Evolutionary conservation across 352 stramenopile genomes (phyloP), one percentile per base, ranked within the genome.

Genomic region (Phytopythium montanum): DNA sequence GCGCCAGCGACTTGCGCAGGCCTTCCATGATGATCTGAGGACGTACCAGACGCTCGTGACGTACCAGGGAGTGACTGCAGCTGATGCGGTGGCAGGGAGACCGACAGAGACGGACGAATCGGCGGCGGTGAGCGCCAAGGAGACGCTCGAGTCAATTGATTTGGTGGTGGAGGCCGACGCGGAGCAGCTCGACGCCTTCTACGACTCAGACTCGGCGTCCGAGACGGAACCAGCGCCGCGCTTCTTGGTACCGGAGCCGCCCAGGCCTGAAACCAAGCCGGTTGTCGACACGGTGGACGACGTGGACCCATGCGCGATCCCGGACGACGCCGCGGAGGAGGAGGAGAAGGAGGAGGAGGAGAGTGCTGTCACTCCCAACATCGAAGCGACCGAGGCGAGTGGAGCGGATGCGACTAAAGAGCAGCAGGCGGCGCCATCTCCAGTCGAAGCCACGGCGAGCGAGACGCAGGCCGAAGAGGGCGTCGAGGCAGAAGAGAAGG

Each of bases 41-140:
- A 90, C 81, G 34, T 95, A 95, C 61, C 83, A 92, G 65, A 87
- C 82, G 55, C 62, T 93, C 14, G 68, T 88, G 48, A 71, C 68
- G 33, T 76, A 87, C 60, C 78, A 91, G 39, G 73, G 75, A 49
- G 64, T 69, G 2, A 64, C 61, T 12, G 62, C 55, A 16, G 45
- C 60, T 2, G 72, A 28, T 12, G 18, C 61, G 25, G 52, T 45
- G 7, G 38, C 53, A 34, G 53, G 34, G 38, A 54, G 56, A 48
- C 52, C 57, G 9, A 64, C 33, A 28, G 49, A 63, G 13, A 52
- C 29, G 10, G 36, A n/a, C 5, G 21, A 25, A 21, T 48, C 66
- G 9, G 36, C 44, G 9, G 36, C 44, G 2, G 56, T 59, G 8
- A 59, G 69, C 9, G 57, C 64, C 1, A 49, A 65, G 10, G 76